A percentile compares a stretch with the other conserved stretches of the same genome.
phyloP scores from a whole-genome alignment of 805 yeast genomes.

The Cyberlindnera maritima region DNA sequence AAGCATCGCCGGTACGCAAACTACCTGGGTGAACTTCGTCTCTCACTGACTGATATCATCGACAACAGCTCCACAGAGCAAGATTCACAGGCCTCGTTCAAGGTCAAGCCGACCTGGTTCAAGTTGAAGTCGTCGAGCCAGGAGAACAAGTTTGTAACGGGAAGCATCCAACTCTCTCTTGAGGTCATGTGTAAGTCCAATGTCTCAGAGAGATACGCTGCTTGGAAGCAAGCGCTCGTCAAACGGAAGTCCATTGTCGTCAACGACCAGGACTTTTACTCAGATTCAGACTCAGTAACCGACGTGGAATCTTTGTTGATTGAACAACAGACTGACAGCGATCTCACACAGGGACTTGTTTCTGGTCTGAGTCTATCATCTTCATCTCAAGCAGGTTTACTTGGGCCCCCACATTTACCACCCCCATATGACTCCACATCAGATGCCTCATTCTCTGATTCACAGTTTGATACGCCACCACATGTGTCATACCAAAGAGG shows the following conservation, averaged over 20 bases:
- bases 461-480: neutral
- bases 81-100: slow-evolving; percentile 8
- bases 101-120: slow-evolving; percentile 39
- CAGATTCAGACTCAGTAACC: slow-evolving; percentile 25
- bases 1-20: slow-evolving; percentile 27
- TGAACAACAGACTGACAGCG: slow-evolving; percentile 2
- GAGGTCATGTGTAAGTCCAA: slow-evolving; percentile 32
- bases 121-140: slow-evolving; percentile 39
- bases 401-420: neutral
- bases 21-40: slow-evolving; percentile 28
- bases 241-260: slow-evolving; percentile 8
- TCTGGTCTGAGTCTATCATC: neutral
- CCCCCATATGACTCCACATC: slow-evolving; percentile 9
- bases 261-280: slow-evolving; percentile 27
- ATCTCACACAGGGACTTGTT: slow-evolving; percentile 1
- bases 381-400: neutral
- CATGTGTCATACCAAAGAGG: neutral
- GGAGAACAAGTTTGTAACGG: slow-evolving; percentile 44
- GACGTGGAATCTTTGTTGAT: slow-evolving; percentile 26
- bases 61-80: slow-evolving; percentile 2
- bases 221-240: slow-evolving; percentile 18
- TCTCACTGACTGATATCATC: slow-evolving; percentile 22
- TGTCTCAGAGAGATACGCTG: slow-evolving; percentile 17
- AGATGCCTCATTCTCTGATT: slow-evolving; percentile 4
- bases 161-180: slow-evolving; percentile 43